Percentiles rank a stretch among this genome's conserved stretches.
These are phyloP conservation scores for Plantago lanceolata DNA, from an alignment of 305 asterid species.

Conservation along the genomic window DNA sequence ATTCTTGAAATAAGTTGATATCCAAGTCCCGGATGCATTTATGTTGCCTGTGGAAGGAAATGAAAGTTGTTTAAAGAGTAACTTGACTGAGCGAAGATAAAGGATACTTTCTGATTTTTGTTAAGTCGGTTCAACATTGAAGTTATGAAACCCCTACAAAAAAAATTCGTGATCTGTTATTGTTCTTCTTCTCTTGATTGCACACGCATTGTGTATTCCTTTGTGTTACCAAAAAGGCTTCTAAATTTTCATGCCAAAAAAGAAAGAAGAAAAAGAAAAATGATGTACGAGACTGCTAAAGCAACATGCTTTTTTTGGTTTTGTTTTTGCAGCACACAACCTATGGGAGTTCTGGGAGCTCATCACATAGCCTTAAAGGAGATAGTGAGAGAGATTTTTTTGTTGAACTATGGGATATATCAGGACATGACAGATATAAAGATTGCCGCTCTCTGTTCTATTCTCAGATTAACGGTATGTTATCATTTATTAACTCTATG, in stretches of 20 bases:
- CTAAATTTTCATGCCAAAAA: no score
- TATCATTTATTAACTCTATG: slow-evolving; percentile 14
- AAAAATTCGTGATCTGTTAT: no score
- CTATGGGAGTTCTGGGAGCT: slow-evolving; percentile 63
- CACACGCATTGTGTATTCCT: background rate
- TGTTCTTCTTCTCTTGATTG: no score
- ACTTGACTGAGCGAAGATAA: background rate
- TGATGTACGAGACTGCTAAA: background rate
- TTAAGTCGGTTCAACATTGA: background rate
- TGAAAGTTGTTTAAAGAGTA: background rate
- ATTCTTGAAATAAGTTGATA: slow-evolving; percentile 15
- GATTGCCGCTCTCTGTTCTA: slow-evolving; percentile 87
- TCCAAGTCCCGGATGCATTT: background rate
- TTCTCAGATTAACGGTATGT: slow-evolving; percentile 85
- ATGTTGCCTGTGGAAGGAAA: background rate
- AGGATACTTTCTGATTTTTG: background rate
- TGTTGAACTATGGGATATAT: slow-evolving; percentile 91
- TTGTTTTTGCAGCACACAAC: slow-evolving; percentile 58
- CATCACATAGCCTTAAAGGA: slow-evolving; percentile 63
- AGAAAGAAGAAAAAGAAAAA: no score
- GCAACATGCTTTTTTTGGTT: slow-evolving; percentile 1
- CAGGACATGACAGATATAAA: slow-evolving; percentile 92
- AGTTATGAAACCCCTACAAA: no score
- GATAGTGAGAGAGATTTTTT: slow-evolving; percentile 74
- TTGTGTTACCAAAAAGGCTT: background rate